Percentiles rank a stretch among this genome's conserved stretches.
phyloP scores from a whole-genome alignment of 116 monocot species.

The Iris pallida region DNA sequence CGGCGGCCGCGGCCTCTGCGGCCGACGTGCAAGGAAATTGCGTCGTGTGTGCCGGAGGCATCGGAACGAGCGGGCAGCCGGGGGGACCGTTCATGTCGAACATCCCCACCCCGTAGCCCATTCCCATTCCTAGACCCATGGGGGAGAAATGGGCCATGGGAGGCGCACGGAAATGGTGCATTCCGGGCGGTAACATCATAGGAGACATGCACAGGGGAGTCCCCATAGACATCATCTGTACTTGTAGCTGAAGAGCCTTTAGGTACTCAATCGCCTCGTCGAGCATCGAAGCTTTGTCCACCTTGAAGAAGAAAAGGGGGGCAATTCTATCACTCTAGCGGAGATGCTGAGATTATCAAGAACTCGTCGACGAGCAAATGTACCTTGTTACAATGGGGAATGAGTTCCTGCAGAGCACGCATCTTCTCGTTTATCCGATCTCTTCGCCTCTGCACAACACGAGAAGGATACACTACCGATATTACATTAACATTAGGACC shows the following conservation, averaged over 20 bases:
- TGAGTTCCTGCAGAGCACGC: slow-evolving; percentile 87
- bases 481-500: not conserved
- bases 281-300: slow-evolving; percentile 98
- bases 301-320: slow-evolving; percentile 29
- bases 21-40: slow-evolving; percentile 24
- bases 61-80: slow-evolving; percentile 34
- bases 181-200: slow-evolving; percentile 65
- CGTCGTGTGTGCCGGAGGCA: slow-evolving; percentile 32
- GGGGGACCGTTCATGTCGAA: slow-evolving; percentile 47
- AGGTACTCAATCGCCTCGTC: slow-evolving; percentile 98
- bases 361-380: too few species aligned
- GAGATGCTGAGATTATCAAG: too few species aligned
- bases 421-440: slow-evolving; percentile 97
- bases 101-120: slow-evolving; percentile 62
- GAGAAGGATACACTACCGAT: not conserved
- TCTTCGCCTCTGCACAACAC: slow-evolving; percentile 64
- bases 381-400: slow-evolving; percentile 95
- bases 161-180: slow-evolving; percentile 51
- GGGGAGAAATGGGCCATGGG: slow-evolving; percentile 50
- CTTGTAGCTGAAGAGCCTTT: slow-evolving; percentile 95
- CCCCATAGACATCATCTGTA: slow-evolving; percentile 97
- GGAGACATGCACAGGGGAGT: slow-evolving; percentile 63
- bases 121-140: slow-evolving; percentile 51
- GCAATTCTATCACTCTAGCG: too few species aligned
- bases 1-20: slow-evolving; percentile 6